Percentiles rank a stretch among this genome's conserved stretches.
phyloP scores from a whole-genome alignment of 1,139 yeast species.

The Geotrichum europaeum region DNA sequence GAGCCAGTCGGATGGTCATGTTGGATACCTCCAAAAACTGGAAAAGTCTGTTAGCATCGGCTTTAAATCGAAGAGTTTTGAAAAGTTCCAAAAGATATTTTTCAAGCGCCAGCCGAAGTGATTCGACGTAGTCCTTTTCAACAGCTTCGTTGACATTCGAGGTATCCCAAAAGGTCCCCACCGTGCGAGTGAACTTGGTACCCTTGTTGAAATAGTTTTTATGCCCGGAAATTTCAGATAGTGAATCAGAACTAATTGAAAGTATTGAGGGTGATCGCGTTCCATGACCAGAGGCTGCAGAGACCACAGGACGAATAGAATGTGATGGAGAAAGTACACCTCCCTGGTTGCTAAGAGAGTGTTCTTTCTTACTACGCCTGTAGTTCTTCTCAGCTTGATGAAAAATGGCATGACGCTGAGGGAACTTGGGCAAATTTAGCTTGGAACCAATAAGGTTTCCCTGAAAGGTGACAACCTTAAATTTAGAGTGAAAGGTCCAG shows the following conservation, averaged over 20 bases:
- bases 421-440: conserved; percentile 32
- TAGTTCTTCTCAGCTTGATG: conserved; percentile 8
- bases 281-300: not conserved
- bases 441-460: conserved; percentile 21
- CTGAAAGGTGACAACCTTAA: conserved; percentile 50
- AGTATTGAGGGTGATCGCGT: conserved; percentile 1
- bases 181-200: conserved; percentile 8
- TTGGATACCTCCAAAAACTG: conserved; percentile 89
- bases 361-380: conserved; percentile 1
- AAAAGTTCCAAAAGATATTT: conserved; percentile 60
- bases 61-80: conserved; percentile 55
- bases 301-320: not conserved
- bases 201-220: conserved; percentile 7
- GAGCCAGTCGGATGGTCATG: conserved; percentile 72
- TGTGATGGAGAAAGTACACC: not conserved
- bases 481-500: conserved; percentile 56
- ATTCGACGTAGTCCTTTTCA: conserved; percentile 36
- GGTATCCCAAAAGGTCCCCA: conserved; percentile 11
- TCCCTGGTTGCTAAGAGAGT: not conserved
- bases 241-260: conserved; percentile 9
- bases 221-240: conserved; percentile 10
- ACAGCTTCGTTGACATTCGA: conserved; percentile 17
- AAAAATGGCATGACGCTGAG: conserved; percentile 22
- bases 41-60: conserved; percentile 76
- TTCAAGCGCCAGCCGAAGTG: conserved; percentile 14